Evolutionary conservation across 768 basidiomycete species (phyloP), one percentile per base, ranked within the genome.

Genomic region (Boletus tylopilopsis): DNA sequence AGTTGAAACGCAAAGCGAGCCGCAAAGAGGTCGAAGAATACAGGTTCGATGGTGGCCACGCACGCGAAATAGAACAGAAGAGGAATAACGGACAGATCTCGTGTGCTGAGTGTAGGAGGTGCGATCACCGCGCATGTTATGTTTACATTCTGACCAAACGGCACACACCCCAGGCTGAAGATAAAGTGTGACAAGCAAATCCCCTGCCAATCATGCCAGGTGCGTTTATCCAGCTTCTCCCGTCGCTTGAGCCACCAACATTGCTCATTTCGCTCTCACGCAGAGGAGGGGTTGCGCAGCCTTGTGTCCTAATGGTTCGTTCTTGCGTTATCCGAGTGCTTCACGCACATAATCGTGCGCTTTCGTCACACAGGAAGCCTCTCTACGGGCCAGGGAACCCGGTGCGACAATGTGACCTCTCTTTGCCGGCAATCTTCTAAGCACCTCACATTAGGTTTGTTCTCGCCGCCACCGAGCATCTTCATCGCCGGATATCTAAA

Each of bases 121-220:
- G 78, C 78, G 84, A 79, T 80, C 72, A 76, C 71, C 75, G 73
- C 63, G 58, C 71, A 67, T 68, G 47, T 51, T 40, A 48, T 53
- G 50, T 59, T 50, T 49, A 49, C 57, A 51, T 44, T 58, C 47
- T 63, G 51, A 67, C 58, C 50, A 50, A 40, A 54, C 58, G 36
- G 24, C 34, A 32, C 16, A 8, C 35, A 15, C 21, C n/a, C n/a
- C 78, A 78, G 86, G 58, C 73, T 89, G 58, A 84, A 88, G 75
- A 87, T 89, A 65, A 87, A 86, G 63, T 89, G 86, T 71, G 84
- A 87, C 77, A 88, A 87, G 72, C 78, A 84, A 55, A 84, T 87
- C 46, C 87, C 87, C 10, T 88, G 86, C 62, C 83, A 86, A 63
- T 85, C 85, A 1, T 87, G 86, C 63, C 80, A 81, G 72, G 84